Conservation (phyloP, 352 stramenopile species). For the Pelagophyceae sp. region DNA sequence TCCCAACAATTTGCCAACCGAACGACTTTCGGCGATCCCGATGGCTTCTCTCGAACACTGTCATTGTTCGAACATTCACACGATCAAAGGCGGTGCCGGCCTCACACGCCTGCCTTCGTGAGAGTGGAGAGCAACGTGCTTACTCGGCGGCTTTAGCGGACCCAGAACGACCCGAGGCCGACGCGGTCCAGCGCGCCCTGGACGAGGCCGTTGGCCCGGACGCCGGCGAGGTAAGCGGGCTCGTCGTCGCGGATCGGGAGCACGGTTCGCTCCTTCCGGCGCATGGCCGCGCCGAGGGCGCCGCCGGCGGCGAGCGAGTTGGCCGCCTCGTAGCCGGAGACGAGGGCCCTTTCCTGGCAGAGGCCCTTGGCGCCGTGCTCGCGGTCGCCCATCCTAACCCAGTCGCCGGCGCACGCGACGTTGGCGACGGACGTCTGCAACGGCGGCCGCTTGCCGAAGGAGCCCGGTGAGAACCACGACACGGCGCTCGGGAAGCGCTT, state of each 20-base stretch:
- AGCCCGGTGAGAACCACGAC: slow-evolving; percentile 57
- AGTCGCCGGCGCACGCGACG: slow-evolving; percentile 58
- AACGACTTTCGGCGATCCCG: no score
- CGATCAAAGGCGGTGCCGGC: not conserved
- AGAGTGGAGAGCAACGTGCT: no score
- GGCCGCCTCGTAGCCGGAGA: slow-evolving; percentile 55
- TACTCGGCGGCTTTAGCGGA: not conserved
- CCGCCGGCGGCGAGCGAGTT: slow-evolving; percentile 43
- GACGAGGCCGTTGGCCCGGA: not conserved
- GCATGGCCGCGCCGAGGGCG: slow-evolving; percentile 23
- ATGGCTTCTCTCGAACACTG: no score
- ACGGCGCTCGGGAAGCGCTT: slow-evolving; percentile 53
- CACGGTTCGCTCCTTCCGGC: slow-evolving; percentile 29
- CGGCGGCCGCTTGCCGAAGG: slow-evolving; percentile 47
- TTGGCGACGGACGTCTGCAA: slow-evolving; percentile 43
- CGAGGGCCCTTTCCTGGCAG: slow-evolving; percentile 64
- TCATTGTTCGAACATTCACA: no score
- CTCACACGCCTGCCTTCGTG: no score
- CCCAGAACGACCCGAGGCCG: slow-evolving; percentile 5
- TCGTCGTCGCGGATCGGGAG: slow-evolving; percentile 53
- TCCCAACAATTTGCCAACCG: no score
- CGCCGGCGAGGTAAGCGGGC: not conserved
- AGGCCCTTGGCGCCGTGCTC: slow-evolving; percentile 63
- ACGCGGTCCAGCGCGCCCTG: slow-evolving; percentile 7
- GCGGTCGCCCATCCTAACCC: slow-evolving; percentile 52